Evolutionary conservation across 1,139 yeast species (phyloP).

Genomic region (Debaryomyces sp.): DNA sequence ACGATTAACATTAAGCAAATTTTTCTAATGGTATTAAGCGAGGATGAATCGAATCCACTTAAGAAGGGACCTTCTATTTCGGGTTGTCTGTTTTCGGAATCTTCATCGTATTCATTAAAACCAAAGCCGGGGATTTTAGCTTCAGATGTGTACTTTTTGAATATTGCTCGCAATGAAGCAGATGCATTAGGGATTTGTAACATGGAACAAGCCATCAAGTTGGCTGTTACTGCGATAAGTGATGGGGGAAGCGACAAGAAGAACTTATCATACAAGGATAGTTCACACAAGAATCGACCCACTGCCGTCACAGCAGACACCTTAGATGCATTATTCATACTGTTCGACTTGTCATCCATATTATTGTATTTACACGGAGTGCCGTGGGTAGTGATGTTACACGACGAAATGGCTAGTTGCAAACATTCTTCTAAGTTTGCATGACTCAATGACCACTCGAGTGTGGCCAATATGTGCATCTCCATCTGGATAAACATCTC

Average conservation of each 20-base stretch:
- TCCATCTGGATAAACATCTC: slow-evolving; percentile 97
- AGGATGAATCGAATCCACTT: slow-evolving; percentile 47
- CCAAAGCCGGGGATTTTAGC: background rate
- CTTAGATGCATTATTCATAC: slow-evolving; percentile 26
- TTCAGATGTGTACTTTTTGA: slow-evolving; percentile 18
- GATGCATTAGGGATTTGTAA: slow-evolving; percentile 47
- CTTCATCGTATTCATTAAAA: slow-evolving; percentile 13
- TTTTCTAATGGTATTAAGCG: slow-evolving; percentile 47
- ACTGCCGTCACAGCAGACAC: slow-evolving; percentile 57
- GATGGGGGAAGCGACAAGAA: slow-evolving; percentile 67
- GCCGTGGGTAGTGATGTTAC: slow-evolving; percentile 21
- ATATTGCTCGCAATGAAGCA: slow-evolving; percentile 27
- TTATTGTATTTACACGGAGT: slow-evolving; percentile 40
- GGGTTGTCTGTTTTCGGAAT: slow-evolving; percentile 46
- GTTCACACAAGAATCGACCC: slow-evolving; percentile 72
- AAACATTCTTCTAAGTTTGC: slow-evolving; percentile 65
- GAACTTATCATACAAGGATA: slow-evolving; percentile 70
- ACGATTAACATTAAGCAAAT: slow-evolving; percentile 49
- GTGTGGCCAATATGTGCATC: slow-evolving; percentile 78
- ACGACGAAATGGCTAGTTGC: slow-evolving; percentile 51
- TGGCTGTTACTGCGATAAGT: slow-evolving; percentile 67
- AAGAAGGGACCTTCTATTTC: slow-evolving; percentile 51
- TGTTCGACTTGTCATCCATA: slow-evolving; percentile 5
- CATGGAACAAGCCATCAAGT: slow-evolving; percentile 73
- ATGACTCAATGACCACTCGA: slow-evolving; percentile 78